phyloP scores from a whole-genome alignment of 2,329 filamentous ascomycete species.

The Penicillium sp. region DNA sequence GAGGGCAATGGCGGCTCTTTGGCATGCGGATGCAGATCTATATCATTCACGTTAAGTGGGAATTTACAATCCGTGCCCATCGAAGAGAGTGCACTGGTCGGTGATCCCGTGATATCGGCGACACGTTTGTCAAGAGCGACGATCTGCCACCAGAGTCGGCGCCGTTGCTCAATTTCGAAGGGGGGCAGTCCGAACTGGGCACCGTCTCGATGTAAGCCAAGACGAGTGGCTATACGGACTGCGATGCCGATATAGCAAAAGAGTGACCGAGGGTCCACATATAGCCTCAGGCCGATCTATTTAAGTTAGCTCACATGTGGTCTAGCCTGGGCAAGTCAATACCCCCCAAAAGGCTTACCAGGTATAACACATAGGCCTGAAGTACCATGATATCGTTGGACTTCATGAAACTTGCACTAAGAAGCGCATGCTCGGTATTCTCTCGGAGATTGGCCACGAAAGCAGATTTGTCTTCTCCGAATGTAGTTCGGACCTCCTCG shows the following conservation, averaged over 20 bases:
- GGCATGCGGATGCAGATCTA: slow-evolving; percentile 35
- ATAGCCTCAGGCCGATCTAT: slow-evolving; percentile 6
- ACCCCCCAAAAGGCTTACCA: slow-evolving; percentile 42
- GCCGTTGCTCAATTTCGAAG: slow-evolving; percentile 66
- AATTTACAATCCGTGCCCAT: slow-evolving; percentile 15
- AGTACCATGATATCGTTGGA: slow-evolving; percentile 41
- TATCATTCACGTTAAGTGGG: slow-evolving; percentile 24
- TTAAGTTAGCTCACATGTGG: background rate
- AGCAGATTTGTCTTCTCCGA: slow-evolving; percentile 29
- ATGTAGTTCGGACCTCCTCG: slow-evolving; percentile 51
- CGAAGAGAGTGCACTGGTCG: slow-evolving; percentile 25
- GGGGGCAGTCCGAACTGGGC: slow-evolving; percentile 47
- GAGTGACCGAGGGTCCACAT: slow-evolving; percentile 54
- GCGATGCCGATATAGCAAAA: slow-evolving; percentile 55
- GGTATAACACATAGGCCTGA: slow-evolving; percentile 55
- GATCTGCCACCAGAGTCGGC: slow-evolving; percentile 71
- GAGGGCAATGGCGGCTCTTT: slow-evolving; percentile 29
- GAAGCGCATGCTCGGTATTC: slow-evolving; percentile 47
- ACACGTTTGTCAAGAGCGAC: slow-evolving; percentile 68
- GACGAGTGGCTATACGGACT: slow-evolving; percentile 58
- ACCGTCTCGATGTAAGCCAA: slow-evolving; percentile 66
- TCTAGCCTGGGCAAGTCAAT: background rate
- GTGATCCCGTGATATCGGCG: slow-evolving; percentile 63
- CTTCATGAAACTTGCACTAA: slow-evolving; percentile 44
- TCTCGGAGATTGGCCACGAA: slow-evolving; percentile 43